Percentiles rank a stretch among this genome's conserved stretches.
Evolutionary conservation across 371 early-diverging fungal genomes (phyloP).

Genomic region (Batkoa obscura): DNA sequence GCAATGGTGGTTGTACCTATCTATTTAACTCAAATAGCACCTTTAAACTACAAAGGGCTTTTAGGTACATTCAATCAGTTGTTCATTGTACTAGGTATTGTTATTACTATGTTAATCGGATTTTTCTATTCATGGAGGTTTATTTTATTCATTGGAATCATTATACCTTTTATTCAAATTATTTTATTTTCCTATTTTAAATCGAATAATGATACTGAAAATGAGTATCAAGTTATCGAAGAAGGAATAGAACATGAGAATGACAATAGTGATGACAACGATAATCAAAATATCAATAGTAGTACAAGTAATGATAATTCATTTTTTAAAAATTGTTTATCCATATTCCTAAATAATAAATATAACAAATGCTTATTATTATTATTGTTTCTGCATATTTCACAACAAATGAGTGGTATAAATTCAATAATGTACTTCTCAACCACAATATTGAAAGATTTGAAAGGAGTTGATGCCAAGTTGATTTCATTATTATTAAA

Average conservation of each 20-base stretch:
- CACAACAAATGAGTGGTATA: constrained; percentile 83
- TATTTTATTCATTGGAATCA: constrained; percentile 30
- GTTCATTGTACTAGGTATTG: constrained; percentile 63
- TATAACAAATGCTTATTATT: not conserved
- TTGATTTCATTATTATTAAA: constrained; percentile 53
- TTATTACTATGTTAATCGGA: constrained; percentile 42
- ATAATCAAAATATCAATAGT: constrained; percentile 13
- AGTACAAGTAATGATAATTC: not conserved
- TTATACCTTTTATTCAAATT: constrained; percentile 37
- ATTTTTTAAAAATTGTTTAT: not conserved
- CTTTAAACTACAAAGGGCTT: constrained; percentile 46
- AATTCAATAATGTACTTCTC: constrained; percentile 84
- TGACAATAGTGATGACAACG: constrained; percentile 35
- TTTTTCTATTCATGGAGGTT: constrained; percentile 48
- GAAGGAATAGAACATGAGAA: constrained; percentile 30
- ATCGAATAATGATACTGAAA: no score
- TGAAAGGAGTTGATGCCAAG: constrained; percentile 38
- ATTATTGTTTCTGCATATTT: constrained; percentile 19
- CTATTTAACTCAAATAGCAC: constrained; percentile 73
- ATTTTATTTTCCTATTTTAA: constrained; percentile 43
- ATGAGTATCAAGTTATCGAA: constrained; percentile 36
- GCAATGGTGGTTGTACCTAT: constrained; percentile 68
- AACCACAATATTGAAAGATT: constrained; percentile 44
- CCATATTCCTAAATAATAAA: not conserved
- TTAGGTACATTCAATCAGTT: constrained; percentile 61